These are phyloP conservation scores for Aciculosporium take DNA, from an alignment of 2,329 filamentous ascomycete species.

Conservation along the genomic window DNA sequence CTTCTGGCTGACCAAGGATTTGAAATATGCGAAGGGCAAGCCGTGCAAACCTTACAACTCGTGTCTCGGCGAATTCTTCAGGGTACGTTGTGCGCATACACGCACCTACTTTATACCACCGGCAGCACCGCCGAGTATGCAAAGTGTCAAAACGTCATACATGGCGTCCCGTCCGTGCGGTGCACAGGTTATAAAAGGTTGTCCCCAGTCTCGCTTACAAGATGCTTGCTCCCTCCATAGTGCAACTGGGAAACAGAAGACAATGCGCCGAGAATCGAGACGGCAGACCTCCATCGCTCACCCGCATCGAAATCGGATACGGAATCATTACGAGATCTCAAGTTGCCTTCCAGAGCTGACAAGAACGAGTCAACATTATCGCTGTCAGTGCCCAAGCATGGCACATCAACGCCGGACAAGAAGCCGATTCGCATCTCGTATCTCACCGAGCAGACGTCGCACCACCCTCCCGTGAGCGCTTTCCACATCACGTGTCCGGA, in stretches of 20 bases:
- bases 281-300: slow-evolving; percentile 24
- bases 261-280: slow-evolving; percentile 51
- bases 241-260: slow-evolving; percentile 94
- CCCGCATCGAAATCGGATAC: slow-evolving; percentile 21
- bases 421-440: slow-evolving; percentile 71
- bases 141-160: too few relatives aligned
- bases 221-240: slow-evolving; percentile 25
- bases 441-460: slow-evolving; percentile 92
- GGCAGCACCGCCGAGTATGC: too few relatives aligned
- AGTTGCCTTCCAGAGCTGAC: slow-evolving; percentile 28
- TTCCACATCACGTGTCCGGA: slow-evolving; percentile 90
- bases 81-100: slow-evolving; percentile 37
- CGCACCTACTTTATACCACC: too few relatives aligned
- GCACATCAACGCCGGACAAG: slow-evolving; percentile 24
- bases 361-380: slow-evolving; percentile 34
- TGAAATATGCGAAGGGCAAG: slow-evolving; percentile 98
- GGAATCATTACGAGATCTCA: slow-evolving; percentile 32
- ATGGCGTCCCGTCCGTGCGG: too few relatives aligned
- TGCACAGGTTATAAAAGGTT: too few relatives aligned
- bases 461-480: slow-evolving; percentile 92
- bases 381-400: slow-evolving; percentile 36
- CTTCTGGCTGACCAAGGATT: slow-evolving; percentile 98
- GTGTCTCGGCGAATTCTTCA: slow-evolving; percentile 90
- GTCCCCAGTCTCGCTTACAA: slow-evolving; percentile 1
- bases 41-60: slow-evolving; percentile 99